Conservation (phyloP, 768 basidiomycete genomes). For the Rhizopogon vulgaris region DNA sequence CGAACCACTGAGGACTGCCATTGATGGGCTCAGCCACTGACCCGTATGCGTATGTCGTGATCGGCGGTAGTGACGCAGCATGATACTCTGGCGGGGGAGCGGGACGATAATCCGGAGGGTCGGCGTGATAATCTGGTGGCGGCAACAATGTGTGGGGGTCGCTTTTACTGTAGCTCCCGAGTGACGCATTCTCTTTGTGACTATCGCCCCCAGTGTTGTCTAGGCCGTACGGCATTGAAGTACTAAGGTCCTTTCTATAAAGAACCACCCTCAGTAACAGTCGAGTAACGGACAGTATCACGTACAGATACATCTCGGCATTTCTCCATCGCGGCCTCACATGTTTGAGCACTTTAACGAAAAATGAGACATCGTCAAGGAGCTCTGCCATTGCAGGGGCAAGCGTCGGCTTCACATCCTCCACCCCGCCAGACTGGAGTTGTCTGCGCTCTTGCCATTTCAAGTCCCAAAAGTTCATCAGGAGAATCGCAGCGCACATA, state of each 20-base stretch:
- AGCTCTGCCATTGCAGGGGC: conserved; percentile 24
- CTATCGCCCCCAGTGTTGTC: conserved; percentile 15
- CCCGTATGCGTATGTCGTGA: conserved; percentile 8
- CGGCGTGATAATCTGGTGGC: conserved; percentile 10
- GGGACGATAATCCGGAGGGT: conserved; percentile 7
- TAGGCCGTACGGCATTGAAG: conserved; percentile 22
- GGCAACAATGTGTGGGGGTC: conserved; percentile 7
- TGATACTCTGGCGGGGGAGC: conserved; percentile 12
- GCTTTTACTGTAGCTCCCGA: background rate
- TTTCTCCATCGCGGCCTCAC: conserved; percentile 25
- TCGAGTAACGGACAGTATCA: conserved; percentile 5
- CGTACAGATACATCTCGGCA: conserved; percentile 32
- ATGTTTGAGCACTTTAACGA: conserved; percentile 21
- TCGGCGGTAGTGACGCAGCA: conserved; percentile 2
- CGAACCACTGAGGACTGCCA: conserved; percentile 18
- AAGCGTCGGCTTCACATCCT: conserved; percentile 26
- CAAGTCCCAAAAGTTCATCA: conserved; percentile 55
- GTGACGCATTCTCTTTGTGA: conserved; percentile 7
- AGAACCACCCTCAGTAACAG: conserved; percentile 29
- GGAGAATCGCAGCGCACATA: conserved; percentile 44
- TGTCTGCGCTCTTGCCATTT: conserved; percentile 39
- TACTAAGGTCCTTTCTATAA: conserved; percentile 19
- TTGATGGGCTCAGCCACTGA: conserved; percentile 9
- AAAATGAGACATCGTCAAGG: conserved; percentile 22
- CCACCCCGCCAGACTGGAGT: conserved; percentile 13